Evolutionary conservation across 2,329 filamentous ascomycete genomes (phyloP).

Genomic region (Cladosporium cucumerinum): DNA sequence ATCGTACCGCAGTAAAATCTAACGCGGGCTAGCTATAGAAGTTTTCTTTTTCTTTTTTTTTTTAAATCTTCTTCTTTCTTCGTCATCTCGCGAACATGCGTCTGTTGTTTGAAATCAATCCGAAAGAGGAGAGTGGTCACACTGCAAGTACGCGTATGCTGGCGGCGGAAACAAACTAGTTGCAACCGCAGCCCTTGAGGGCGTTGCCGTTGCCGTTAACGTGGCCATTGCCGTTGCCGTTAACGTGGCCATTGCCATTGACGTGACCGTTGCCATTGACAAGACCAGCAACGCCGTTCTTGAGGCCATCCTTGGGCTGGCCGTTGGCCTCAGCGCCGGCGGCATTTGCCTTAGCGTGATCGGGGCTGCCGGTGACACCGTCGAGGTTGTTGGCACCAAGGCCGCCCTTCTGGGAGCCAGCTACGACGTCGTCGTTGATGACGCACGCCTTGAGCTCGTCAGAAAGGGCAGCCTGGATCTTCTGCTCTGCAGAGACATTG

Average conservation of each 20-base stretch:
- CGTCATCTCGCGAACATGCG: neutral
- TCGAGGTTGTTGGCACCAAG: constrained; percentile 14
- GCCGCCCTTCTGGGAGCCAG: constrained; percentile 8
- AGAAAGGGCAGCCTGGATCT: constrained; percentile 5
- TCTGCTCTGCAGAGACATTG: constrained; percentile 37
- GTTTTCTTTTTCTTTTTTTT: neutral
- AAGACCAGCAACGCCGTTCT: constrained; percentile 7
- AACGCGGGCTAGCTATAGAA: neutral
- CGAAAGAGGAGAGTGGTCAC: neutral
- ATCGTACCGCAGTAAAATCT: neutral
- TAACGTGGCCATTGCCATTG: neutral
- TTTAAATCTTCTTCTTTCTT: neutral
- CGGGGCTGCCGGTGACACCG: constrained; percentile 5
- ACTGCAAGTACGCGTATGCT: neutral
- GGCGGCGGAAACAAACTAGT: neutral
- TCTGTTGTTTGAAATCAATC: neutral
- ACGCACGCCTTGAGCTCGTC: constrained; percentile 8
- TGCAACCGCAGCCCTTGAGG: constrained; percentile 12
- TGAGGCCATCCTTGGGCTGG: constrained; percentile 13
- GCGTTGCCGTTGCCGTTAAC: neutral
- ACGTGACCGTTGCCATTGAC: constrained; percentile 8
- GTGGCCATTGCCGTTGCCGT: neutral
- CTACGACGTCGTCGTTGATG: constrained; percentile 16
- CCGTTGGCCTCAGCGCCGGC: constrained; percentile 12
- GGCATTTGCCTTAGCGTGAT: constrained; percentile 9